Percentiles rank a stretch among this genome's conserved stretches.
phyloP scores from a whole-genome alignment of 768 basidiomycete species.

The Russula abietina region DNA sequence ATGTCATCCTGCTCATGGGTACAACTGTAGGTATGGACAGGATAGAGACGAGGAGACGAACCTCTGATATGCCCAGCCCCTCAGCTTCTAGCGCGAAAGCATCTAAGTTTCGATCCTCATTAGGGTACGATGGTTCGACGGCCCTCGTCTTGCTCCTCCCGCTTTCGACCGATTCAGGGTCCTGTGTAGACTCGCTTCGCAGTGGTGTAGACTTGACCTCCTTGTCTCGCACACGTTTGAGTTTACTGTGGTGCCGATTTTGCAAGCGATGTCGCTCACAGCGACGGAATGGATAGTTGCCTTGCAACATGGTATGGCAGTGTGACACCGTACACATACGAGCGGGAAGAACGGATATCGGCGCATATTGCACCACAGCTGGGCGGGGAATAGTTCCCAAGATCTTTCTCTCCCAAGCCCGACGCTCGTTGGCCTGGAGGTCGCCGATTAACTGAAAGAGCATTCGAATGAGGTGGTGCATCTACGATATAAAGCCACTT shows the following conservation, averaged over 20 bases:
- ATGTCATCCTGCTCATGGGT: slow-evolving; percentile 11
- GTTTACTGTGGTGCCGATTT: slow-evolving; percentile 46
- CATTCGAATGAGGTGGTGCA: not conserved
- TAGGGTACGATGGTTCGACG: slow-evolving; percentile 1
- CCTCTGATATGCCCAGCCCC: slow-evolving; percentile 2
- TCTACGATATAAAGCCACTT: slow-evolving; percentile 20
- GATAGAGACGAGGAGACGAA: slow-evolving; percentile 1
- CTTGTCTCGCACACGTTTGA: slow-evolving; percentile 49
- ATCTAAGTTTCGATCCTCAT: slow-evolving; percentile 11
- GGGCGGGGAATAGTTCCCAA: slow-evolving; percentile 12
- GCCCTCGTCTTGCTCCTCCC: slow-evolving; percentile 2
- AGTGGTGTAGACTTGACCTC: slow-evolving; percentile 35
- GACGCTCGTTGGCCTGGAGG: slow-evolving; percentile 24
- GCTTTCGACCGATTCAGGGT: not conserved
- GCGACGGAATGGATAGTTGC: slow-evolving; percentile 44
- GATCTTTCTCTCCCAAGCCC: slow-evolving; percentile 24
- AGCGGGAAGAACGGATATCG: slow-evolving; percentile 30
- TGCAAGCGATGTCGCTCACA: slow-evolving; percentile 54
- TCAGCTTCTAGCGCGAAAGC: slow-evolving; percentile 8
- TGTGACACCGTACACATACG: slow-evolving; percentile 56
- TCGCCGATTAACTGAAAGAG: slow-evolving; percentile 34
- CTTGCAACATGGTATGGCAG: slow-evolving; percentile 46
- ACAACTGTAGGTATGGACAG: not conserved
- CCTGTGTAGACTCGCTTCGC: slow-evolving; percentile 19
- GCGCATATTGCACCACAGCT: slow-evolving; percentile 16